These are phyloP conservation scores for Coleophoma cylindrospora DNA, from an alignment of 2,329 filamentous ascomycete genomes.

Conservation along the genomic window DNA sequence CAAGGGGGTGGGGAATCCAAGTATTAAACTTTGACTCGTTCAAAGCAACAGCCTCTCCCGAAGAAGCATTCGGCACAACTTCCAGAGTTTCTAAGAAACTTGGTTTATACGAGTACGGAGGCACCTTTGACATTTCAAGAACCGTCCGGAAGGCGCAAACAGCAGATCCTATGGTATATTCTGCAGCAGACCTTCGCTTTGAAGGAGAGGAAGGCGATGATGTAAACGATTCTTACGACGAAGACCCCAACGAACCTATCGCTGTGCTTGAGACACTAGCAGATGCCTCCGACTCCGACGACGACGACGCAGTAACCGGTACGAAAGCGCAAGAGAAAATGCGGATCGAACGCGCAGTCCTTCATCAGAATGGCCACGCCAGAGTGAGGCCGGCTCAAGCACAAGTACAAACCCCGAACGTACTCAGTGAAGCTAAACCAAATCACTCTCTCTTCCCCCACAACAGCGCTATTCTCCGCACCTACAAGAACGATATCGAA, in stretches of 20 bases:
- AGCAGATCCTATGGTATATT: neutral
- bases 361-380: neutral
- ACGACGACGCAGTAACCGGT: neutral
- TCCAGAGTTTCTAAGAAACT: neutral
- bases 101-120: neutral
- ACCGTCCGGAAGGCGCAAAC: neutral
- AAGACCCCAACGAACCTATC: neutral
- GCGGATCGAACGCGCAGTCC: neutral
- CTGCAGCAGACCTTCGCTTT: neutral
- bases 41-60: conserved; percentile 6
- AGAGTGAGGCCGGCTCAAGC: neutral
- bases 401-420: neutral
- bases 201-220: neutral
- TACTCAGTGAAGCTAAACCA: neutral
- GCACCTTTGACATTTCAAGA: neutral
- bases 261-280: neutral
- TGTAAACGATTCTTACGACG: neutral
- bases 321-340: neutral
- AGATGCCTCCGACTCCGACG: neutral
- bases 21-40: conserved; percentile 16
- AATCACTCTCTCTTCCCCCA: neutral
- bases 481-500: conserved; percentile 11
- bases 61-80: conserved; percentile 6
- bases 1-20: conserved; percentile 22
- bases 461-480: conserved; percentile 7